Percentiles rank a stretch among this genome's conserved stretches.
These are phyloP conservation scores for Gymnopilus dilepis DNA, from an alignment of 768 basidiomycete genomes.

Conservation along the genomic window DNA sequence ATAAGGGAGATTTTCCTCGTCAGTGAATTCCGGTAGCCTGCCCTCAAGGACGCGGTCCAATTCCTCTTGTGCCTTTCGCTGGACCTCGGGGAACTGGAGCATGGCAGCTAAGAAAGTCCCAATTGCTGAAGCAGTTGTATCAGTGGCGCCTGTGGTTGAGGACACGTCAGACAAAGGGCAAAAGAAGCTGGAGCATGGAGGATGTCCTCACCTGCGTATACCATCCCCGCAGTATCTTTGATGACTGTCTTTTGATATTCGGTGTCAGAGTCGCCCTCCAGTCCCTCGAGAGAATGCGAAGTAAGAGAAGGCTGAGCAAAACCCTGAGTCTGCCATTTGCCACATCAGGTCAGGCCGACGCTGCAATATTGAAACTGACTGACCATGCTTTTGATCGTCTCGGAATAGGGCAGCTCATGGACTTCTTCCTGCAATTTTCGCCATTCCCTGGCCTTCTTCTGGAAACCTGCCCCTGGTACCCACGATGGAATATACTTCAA, in stretches of 20 bases:
- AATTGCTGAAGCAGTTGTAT: constrained; percentile 7
- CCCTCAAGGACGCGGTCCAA: constrained; percentile 11
- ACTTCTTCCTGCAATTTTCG: constrained; percentile 37
- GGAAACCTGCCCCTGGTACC: constrained; percentile 66
- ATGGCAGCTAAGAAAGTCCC: constrained; percentile 5
- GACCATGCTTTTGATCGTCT: constrained; percentile 23
- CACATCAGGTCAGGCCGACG: background rate
- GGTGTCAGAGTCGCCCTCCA: constrained; percentile 22
- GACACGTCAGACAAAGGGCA: no score
- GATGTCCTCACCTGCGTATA: constrained; percentile 30
- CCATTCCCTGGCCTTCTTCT: constrained; percentile 54
- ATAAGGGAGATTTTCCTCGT: constrained; percentile 10
- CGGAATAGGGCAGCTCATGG: constrained; percentile 39
- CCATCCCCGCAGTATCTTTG: constrained; percentile 43
- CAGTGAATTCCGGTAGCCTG: constrained; percentile 12
- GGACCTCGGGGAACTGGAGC: constrained; percentile 9
- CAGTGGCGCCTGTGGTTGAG: background rate
- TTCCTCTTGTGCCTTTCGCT: constrained; percentile 13
- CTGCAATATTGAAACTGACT: constrained; percentile 11
- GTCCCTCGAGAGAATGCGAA: constrained; percentile 23
- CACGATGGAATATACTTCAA: constrained; percentile 56
- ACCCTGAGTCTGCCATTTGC: constrained; percentile 18
- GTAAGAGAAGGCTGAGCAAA: constrained; percentile 24
- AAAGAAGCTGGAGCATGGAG: background rate
- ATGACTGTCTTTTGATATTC: constrained; percentile 26